A percentile compares a stretch with the other conserved stretches of the same genome.
Evolutionary conservation across 441 rosid genomes (phyloP).

Genomic region (Hura crepitans): DNA sequence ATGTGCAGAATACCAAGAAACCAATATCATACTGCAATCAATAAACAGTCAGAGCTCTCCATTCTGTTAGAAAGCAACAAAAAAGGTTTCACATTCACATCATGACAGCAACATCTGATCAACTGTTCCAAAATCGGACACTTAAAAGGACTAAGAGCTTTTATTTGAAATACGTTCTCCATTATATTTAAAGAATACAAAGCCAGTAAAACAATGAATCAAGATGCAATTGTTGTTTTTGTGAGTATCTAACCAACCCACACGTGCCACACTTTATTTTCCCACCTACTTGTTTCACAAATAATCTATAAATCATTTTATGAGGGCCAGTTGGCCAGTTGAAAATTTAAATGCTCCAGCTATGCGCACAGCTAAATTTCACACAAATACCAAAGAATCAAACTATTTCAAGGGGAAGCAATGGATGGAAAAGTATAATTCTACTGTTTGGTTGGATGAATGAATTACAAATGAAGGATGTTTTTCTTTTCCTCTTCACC

Average conservation of each 20-base stretch:
- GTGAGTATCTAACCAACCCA: not conserved
- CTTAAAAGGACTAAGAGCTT: not conserved
- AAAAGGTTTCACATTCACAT: not conserved
- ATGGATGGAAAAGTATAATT: no score
- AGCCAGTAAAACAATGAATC: not conserved
- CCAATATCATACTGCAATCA: not conserved
- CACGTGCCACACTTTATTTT: not conserved
- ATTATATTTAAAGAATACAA: not conserved
- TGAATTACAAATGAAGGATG: no score
- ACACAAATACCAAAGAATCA: not conserved
- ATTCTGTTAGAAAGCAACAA: not conserved
- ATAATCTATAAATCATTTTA: not conserved
- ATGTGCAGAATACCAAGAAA: not conserved
- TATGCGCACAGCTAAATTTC: not conserved
- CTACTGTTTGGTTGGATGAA: no score
- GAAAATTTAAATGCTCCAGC: not conserved
- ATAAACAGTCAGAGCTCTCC: constrained; percentile 7
- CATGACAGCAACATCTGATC: not conserved
- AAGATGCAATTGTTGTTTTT: not conserved
- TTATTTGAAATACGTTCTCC: not conserved
- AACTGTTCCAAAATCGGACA: not conserved
- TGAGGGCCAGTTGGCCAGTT: not conserved
- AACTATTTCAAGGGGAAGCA: no score
- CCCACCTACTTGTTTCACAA: not conserved
- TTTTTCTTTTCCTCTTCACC: not conserved